These are phyloP conservation scores for Pichia inconspicua DNA, from an alignment of 1,139 yeast species.

Conservation along the genomic window DNA sequence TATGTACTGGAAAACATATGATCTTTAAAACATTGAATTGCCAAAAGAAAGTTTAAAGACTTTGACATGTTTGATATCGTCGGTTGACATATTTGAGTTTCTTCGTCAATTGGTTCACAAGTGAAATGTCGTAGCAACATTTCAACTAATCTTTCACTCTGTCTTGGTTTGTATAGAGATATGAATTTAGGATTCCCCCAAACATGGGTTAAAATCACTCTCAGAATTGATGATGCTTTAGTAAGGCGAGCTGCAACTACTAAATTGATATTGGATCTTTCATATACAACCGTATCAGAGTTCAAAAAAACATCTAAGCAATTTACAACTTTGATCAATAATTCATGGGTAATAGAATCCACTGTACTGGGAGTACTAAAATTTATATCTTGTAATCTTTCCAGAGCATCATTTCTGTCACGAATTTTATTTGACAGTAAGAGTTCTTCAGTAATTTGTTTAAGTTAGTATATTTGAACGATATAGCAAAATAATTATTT, in stretches of 20 bases:
- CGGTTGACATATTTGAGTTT: slow-evolving; percentile 28
- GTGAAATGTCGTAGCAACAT: slow-evolving; percentile 24
- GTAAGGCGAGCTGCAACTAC: slow-evolving; percentile 37
- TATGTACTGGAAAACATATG: slow-evolving; percentile 34
- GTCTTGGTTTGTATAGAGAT: slow-evolving; percentile 29
- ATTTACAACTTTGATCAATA: slow-evolving; percentile 27
- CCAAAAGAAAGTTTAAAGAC: slow-evolving; percentile 28
- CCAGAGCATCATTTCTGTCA: slow-evolving; percentile 47
- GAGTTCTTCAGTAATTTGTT: slow-evolving; percentile 17
- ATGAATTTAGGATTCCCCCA: slow-evolving; percentile 14
- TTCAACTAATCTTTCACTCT: slow-evolving; percentile 27
- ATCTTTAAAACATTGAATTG: slow-evolving; percentile 32
- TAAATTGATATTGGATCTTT: slow-evolving; percentile 24
- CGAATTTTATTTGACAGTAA: slow-evolving; percentile 42
- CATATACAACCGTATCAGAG: slow-evolving; percentile 34
- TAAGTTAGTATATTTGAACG: background rate
- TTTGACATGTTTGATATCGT: slow-evolving; percentile 32
- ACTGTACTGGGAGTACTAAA: slow-evolving; percentile 18
- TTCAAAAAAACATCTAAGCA: slow-evolving; percentile 37
- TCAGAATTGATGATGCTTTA: slow-evolving; percentile 34
- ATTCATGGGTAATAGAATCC: slow-evolving; percentile 15
- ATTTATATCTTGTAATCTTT: slow-evolving; percentile 32
- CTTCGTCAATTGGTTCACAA: slow-evolving; percentile 9
- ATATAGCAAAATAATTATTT: background rate
- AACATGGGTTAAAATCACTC: slow-evolving; percentile 29